Evolutionary conservation across 139 green algal species (phyloP), one percentile per base, ranked within the genome.

Genomic region (Micromonas commoda): DNA sequence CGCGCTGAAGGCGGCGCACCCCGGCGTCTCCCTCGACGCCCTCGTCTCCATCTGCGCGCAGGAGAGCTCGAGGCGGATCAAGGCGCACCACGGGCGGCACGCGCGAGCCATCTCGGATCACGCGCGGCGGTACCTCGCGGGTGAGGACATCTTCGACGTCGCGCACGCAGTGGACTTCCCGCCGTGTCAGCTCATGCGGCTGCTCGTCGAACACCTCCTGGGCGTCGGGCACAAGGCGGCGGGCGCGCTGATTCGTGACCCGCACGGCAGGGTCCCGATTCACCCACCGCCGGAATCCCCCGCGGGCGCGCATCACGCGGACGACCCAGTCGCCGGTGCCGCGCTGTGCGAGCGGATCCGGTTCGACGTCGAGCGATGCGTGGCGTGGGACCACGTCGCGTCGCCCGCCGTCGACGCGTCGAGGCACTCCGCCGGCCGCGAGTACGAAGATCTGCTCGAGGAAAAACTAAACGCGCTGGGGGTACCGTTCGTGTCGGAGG

Each of bases 401-500:
- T 90, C 88, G 3, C 86, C 88, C 21, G 82, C 81, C 38, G 77
- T 84, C 16, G 88, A 91, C 65, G 26, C 86, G 73, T 90, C 89
- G 0, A 45, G 87, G 5, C 85, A 93, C 80, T 21, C n/a, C 37
- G 68, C 68, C 13, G 68, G 68, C 1, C 29, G 31, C 20, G 68
- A 75, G 68, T 90, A 92, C 51, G 92, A 97, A 85, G 81, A 82
- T 54, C 63, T 85, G 57, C 79, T 97, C 78, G 87, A 86, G 32
- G 57, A 86, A 2, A 35, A 75, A n/a, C 81, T 97, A 80, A 4
- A 29, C 28, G 78, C 32, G 1, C 76, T 82, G 2, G 82, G 85
- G 21, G 75, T 96, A 5, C 35, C 84, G 1, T 96, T 91, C 80
- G 93, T 90, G 87, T 92, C 86, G 2, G 93, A 97, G 71, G 70